Base-by-base conservation (phyloP, 78 protist species). In the Bigelowiella natans region DNA sequence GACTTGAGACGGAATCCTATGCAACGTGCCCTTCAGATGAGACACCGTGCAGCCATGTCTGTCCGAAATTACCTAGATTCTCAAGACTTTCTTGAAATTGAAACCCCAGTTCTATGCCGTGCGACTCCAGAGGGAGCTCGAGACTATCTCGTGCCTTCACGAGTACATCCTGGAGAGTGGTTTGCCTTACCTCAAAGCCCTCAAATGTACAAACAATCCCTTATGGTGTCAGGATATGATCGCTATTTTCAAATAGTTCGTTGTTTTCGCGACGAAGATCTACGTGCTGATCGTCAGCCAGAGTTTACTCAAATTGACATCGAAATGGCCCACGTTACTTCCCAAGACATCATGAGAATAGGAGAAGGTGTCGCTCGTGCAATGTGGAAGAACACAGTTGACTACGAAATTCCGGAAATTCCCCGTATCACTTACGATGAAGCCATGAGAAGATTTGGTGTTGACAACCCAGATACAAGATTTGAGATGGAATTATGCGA, bases 51-150 rank as follows among this genome's bases (percentile, higher is more conserved):
- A 18, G 7, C 73, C 73, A 51, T 51, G 73, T 7, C 73, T 51
- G 73, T 18, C 18, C 73, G 73, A 51, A 51, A 51, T 26, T 51
- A 51, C 18, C 73, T 51, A 7, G 73, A 51, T 18, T 18, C 7
- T 26, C 73, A 51, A 18, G 7, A 51, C 7, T 84, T 84, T 1
- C 39, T 84, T 37, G 88, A 84, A 37, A 84, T 84, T 26, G 88
- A 84, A 37, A 84, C 88, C 2, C 88, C 88, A n/a, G 29, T 31
- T 34, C 88, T 84, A 34, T 31, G 29, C 34, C 31, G 31, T 28
- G 29, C 88, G 38, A 84, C 88, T 28, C 88, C 88, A n/a, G 88
- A 84, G 34, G 88, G 88, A n/a, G 88, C 88, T n/a, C 88, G 88
- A n/a, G 88, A 84, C 88, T 84, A 31, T 30, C 29, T 84, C 38